A percentile compares a stretch with the other conserved stretches of the same genome.
Conservation (phyloP, 2,329 filamentous ascomycete species). For the Trichoderma sp. region DNA sequence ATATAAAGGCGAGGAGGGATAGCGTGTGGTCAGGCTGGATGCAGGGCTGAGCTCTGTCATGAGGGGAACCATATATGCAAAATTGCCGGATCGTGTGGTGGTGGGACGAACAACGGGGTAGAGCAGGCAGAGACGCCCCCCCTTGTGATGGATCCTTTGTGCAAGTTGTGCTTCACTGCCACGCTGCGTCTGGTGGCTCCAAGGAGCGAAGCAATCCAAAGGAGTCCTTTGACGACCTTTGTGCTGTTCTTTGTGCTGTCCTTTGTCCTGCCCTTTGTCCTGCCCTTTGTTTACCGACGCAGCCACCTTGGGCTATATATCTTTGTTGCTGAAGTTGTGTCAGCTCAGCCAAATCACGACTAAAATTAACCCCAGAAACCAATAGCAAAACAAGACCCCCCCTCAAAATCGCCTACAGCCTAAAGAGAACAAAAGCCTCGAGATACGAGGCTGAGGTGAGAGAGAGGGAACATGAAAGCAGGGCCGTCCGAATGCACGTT, state of each 20-base stretch:
- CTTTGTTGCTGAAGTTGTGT: background rate
- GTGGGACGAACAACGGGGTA: background rate
- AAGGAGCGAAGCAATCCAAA: background rate
- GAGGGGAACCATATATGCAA: background rate
- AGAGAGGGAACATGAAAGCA: background rate
- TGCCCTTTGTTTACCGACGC: background rate
- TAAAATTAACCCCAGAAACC: background rate
- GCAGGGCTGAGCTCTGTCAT: constrained; percentile 9
- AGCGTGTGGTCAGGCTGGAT: background rate
- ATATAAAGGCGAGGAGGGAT: constrained; percentile 1
- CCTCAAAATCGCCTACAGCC: background rate
- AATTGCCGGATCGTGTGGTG: background rate
- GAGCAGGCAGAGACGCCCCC: background rate
- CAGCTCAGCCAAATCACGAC: background rate
- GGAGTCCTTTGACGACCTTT: background rate
- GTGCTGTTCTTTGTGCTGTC: background rate
- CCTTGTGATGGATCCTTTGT: background rate
- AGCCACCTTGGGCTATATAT: background rate
- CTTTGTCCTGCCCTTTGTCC: background rate
- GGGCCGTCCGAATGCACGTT: background rate
- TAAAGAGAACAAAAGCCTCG: background rate
- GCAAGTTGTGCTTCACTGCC: background rate
- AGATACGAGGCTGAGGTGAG: constrained; percentile 1
- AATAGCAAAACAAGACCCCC: background rate
- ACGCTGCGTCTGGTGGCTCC: background rate